Base-by-base conservation (phyloP, 2,329 filamentous ascomycete species). In the Dactylellina cionopaga region DNA sequence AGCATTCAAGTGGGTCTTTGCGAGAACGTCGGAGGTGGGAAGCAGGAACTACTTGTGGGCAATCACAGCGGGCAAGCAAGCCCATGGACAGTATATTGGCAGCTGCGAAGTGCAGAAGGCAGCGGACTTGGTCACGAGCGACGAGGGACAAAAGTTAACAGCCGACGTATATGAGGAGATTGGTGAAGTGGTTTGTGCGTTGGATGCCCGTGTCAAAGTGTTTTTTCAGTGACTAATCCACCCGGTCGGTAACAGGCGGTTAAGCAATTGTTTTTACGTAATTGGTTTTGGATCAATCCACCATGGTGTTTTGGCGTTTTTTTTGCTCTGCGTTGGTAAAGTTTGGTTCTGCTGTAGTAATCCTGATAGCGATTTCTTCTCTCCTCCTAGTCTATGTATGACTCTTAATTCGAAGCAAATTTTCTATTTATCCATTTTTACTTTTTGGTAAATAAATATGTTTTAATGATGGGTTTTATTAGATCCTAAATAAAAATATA, bases 1-100 rank as follows among this genome's bases (percentile, higher is more conserved):
- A 6, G 22, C 27, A 3, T 37, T 68, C 27, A 60, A 59, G 17
- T 52, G 47, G 59, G 3, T 55, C 1, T 15, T 68, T 9, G 73
- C 66, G 10, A 79, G 78, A 55, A 77, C 69, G 3, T 77, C 79
- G 1, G 79, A 80, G 75, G 77, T 75, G 1, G 79, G 79, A 3
- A 77, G 78, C 29, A 75, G 77, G 49, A 77, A 77, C 33, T 74
- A 77, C 22, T 66, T 80, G 13, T 75, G 77, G 56, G 76, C 77
- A 22, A 76, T 77, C 4, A 51, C 60, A 1, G 63, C 68, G 3
- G 77, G 75, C 0, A 46, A 41, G 15, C 64, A 76, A 5, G 64
- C 71, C 1, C 76, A 78, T 51, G 77, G 77, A 1, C 44, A 75
- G 37, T 79, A 74, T 39, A 39, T 77, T 4, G 54, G 71, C 10